These are phyloP conservation scores for Aeschynomene evenia DNA, from an alignment of 306 rosid genomes.

Conservation along the genomic window DNA sequence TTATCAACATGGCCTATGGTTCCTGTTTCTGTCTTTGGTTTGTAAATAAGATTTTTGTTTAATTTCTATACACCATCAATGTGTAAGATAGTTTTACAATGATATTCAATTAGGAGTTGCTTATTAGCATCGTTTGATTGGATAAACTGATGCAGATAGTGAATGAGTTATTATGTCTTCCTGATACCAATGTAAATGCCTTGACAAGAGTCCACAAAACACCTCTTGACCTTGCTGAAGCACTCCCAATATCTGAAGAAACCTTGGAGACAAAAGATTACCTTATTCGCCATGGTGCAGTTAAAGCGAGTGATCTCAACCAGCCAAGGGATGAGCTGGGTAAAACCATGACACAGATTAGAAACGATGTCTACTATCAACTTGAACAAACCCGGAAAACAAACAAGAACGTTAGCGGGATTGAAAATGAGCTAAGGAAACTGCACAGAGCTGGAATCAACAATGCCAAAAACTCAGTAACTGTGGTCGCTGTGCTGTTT, in stretches of 20 bases:
- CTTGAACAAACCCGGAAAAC: conserved; percentile 90
- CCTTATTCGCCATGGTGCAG: conserved; percentile 56
- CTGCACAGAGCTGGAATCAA: conserved; percentile 75
- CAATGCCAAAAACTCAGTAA: conserved; percentile 85
- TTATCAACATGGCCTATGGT: not conserved
- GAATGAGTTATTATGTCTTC: conserved; percentile 54
- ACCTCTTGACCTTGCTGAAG: conserved; percentile 81
- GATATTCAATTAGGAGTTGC: no score
- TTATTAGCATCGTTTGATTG: no score
- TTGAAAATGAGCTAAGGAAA: conserved; percentile 69
- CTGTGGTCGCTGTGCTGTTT: conserved; percentile 79
- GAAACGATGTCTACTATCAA: conserved; percentile 70
- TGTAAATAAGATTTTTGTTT: not conserved
- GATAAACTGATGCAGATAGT: conserved; percentile 69
- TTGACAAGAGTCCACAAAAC: conserved; percentile 80
- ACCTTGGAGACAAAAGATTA: conserved; percentile 53
- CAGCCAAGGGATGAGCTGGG: conserved; percentile 82
- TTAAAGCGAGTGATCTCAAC: conserved; percentile 73
- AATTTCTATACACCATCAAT: no score
- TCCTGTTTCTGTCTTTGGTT: not conserved
- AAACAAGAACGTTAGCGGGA: conserved; percentile 64
- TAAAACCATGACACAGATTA: conserved; percentile 72
- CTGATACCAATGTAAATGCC: conserved; percentile 72
- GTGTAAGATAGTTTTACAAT: no score
- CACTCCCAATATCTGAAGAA: conserved; percentile 72